Conservation (phyloP, 2,329 filamentous ascomycete species). For the Diaporthe batatas region DNA sequence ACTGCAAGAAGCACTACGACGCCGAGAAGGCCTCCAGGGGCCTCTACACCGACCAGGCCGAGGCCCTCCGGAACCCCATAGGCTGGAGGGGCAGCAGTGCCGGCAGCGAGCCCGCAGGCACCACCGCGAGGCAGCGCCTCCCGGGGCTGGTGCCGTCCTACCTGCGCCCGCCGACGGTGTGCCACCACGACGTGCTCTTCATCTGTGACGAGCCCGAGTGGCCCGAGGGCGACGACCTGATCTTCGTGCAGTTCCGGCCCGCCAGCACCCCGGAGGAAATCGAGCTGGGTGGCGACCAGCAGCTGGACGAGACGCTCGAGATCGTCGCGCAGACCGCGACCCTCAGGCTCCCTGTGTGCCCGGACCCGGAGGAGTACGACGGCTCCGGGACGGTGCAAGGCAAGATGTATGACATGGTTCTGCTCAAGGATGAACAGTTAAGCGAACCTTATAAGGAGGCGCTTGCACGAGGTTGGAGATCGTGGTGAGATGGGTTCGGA, state of each 20-base stretch:
- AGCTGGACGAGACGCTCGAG: constrained; percentile 25
- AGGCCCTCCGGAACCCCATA: constrained; percentile 24
- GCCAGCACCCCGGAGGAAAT: constrained; percentile 15
- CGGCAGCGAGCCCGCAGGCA: neutral
- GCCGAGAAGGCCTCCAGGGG: constrained; percentile 7
- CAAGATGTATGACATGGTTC: constrained; percentile 16
- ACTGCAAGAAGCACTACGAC: constrained; percentile 23
- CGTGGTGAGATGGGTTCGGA: neutral
- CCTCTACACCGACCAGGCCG: constrained; percentile 19
- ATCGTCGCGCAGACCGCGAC: neutral
- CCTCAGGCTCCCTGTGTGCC: neutral
- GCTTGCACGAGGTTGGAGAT: neutral
- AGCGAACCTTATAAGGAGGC: constrained; percentile 15
- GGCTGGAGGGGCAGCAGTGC: neutral
- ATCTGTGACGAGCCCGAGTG: constrained; percentile 23
- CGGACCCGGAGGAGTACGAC: constrained; percentile 20
- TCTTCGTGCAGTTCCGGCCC: constrained; percentile 25
- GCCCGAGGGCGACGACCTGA: constrained; percentile 13
- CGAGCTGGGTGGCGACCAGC: neutral
- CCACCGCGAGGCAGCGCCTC: neutral
- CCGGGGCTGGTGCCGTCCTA: constrained; percentile 15
- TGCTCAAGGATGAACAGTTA: constrained; percentile 19
- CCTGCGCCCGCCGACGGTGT: neutral
- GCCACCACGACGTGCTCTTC: constrained; percentile 28
- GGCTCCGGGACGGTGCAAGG: constrained; percentile 21